Percentiles rank a stretch among this genome's conserved stretches.
phyloP scores from a whole-genome alignment of 2,329 filamentous ascomycete species.

The Fusarium cyanostomum region DNA sequence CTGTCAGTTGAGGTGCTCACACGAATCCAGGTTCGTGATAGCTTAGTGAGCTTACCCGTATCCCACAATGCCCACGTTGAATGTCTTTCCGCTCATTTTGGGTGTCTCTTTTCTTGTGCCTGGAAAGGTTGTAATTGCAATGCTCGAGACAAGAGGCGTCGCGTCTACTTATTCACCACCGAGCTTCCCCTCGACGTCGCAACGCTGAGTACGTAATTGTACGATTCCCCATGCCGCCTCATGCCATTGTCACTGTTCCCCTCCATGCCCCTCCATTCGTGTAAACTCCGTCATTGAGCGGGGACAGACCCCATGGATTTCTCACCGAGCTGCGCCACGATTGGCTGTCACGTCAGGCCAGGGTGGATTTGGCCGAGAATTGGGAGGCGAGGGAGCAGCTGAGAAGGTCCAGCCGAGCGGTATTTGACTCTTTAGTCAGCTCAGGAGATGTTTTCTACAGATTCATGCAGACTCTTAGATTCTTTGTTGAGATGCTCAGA shows the following conservation, averaged over 20 bases:
- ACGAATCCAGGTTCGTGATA: background rate
- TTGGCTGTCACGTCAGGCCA: slow-evolving; percentile 8
- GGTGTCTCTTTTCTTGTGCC: background rate
- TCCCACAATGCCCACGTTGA: slow-evolving; percentile 62
- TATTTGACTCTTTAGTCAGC: slow-evolving; percentile 22
- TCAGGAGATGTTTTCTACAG: background rate
- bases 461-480: too few species aligned
- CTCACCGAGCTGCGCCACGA: slow-evolving; percentile 29
- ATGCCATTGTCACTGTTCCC: background rate
- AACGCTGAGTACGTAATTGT: slow-evolving; percentile 4
- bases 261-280: slow-evolving; percentile 12
- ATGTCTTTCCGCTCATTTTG: slow-evolving; percentile 51
- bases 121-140: background rate
- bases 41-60: slow-evolving; percentile 56
- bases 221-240: slow-evolving; percentile 5
- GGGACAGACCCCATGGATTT: slow-evolving; percentile 37
- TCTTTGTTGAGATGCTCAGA: too few species aligned
- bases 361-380: slow-evolving; percentile 40
- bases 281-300: slow-evolving; percentile 39
- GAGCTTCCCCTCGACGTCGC: background rate
- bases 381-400: background rate
- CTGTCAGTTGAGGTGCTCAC: slow-evolving; percentile 23
- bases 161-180: background rate
- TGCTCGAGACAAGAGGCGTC: background rate
- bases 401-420: slow-evolving; percentile 36